A percentile compares a stretch with the other conserved stretches of the same genome.
These are phyloP conservation scores for Leptographium lundbergii DNA, from an alignment of 2,329 filamentous ascomycete species.

Conservation along the genomic window DNA sequence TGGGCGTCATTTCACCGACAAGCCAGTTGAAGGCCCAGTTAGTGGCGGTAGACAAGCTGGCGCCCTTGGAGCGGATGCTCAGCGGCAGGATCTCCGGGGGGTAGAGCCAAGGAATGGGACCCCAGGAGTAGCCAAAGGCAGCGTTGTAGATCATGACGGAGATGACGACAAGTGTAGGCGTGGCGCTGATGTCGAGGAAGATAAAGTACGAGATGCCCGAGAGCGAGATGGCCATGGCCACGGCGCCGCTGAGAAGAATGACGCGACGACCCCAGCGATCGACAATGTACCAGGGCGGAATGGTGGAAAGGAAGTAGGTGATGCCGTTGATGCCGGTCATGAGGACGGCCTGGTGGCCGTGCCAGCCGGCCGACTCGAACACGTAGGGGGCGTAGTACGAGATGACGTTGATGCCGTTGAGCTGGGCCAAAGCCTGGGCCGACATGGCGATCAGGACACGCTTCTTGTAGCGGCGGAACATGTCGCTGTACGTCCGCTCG, in stretches of 20 bases:
- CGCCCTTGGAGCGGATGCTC: slow-evolving; percentile 93
- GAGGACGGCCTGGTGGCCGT: slow-evolving; percentile 76
- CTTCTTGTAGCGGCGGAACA: slow-evolving; percentile 86
- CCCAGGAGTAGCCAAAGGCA: slow-evolving; percentile 89
- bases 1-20: slow-evolving; percentile 87
- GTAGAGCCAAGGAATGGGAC: slow-evolving; percentile 95
- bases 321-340: slow-evolving; percentile 93
- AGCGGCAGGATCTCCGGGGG: slow-evolving; percentile 96
- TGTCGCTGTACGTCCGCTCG: slow-evolving; percentile 79
- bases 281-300: slow-evolving; percentile 94
- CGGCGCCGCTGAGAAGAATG: slow-evolving; percentile 78
- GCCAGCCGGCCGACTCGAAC: slow-evolving; percentile 95
- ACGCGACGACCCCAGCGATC: slow-evolving; percentile 81
- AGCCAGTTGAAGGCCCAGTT: slow-evolving; percentile 99
- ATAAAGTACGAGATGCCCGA: slow-evolving; percentile 93
- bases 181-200: slow-evolving; percentile 67
- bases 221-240: slow-evolving; percentile 80
- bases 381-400: slow-evolving; percentile 97
- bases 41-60: slow-evolving; percentile 86
- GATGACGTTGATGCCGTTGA: slow-evolving; percentile 99
- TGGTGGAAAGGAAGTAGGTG: slow-evolving; percentile 81
- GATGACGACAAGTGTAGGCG: slow-evolving; percentile 74
- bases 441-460: slow-evolving; percentile 99
- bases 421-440: slow-evolving; percentile 84
- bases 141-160: slow-evolving; percentile 99